Conservation (phyloP, 441 rosid genomes). For the Breynia disticha region DNA sequence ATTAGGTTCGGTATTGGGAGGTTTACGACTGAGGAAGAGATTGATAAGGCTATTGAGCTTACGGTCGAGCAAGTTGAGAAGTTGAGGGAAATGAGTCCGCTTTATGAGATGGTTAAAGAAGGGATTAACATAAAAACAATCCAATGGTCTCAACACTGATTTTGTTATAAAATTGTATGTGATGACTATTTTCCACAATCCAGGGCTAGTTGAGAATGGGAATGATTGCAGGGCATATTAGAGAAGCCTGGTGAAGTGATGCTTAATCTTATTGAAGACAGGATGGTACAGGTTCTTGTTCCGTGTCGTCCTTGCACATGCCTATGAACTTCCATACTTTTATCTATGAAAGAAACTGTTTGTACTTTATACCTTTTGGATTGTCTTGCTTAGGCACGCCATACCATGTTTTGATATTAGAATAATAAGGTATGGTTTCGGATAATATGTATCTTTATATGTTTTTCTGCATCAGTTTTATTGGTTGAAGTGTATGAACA, state of each 20-base stretch:
- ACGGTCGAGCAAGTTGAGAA: constrained; percentile 79
- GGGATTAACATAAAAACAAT: constrained; percentile 84
- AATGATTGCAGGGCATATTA: constrained; percentile 4
- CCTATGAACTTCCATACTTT: constrained; percentile 13
- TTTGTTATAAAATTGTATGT: background rate
- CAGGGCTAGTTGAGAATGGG: background rate
- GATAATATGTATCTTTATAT: too few relatives aligned
- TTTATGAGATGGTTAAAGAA: constrained; percentile 90
- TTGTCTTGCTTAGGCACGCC: constrained; percentile 3
- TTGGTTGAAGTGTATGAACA: too few relatives aligned
- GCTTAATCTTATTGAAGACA: background rate
- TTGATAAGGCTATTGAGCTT: constrained; percentile 70
- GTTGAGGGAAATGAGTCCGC: constrained; percentile 94
- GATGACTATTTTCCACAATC: background rate
- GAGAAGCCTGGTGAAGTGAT: constrained; percentile 10
- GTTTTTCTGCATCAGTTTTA: too few relatives aligned
- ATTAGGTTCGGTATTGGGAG: constrained; percentile 92
- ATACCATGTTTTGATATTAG: background rate
- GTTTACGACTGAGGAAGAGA: constrained; percentile 86
- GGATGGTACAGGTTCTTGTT: constrained; percentile 14
- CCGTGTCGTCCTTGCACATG: constrained; percentile 11
- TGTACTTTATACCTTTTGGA: constrained; percentile 6
- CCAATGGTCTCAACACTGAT: constrained; percentile 90
- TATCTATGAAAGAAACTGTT: constrained; percentile 11
- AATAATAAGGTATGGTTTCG: too few relatives aligned